A percentile compares a stretch with the other conserved stretches of the same genome.
These are phyloP conservation scores for Kandelia obovata DNA, from an alignment of 345 rosid genomes.

Conservation along the genomic window DNA sequence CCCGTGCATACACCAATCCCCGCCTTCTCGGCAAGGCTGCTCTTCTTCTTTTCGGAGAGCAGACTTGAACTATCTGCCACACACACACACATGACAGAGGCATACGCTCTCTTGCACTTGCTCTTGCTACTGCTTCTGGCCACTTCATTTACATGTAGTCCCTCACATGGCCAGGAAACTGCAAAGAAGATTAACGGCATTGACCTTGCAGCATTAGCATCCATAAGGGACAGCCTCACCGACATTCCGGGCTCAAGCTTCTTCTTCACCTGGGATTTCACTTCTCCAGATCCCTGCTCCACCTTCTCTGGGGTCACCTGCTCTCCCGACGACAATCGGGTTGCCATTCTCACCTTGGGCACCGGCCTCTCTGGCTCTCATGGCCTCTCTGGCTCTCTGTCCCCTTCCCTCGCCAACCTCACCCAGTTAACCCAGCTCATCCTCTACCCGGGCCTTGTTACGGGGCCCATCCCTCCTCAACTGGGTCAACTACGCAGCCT, in stretches of 20 bases:
- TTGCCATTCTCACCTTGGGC: conserved; percentile 50
- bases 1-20: no score
- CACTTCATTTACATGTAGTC: no score
- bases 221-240: conserved; percentile 52
- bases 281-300: conserved; percentile 54
- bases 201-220: conserved; percentile 46
- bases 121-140: conserved; percentile 10
- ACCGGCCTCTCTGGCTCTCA: conserved; percentile 42
- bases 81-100: neutral
- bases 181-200: conserved; percentile 6
- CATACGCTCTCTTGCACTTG: conserved; percentile 1
- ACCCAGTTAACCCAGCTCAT: conserved; percentile 62
- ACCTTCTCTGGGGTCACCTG: conserved; percentile 64
- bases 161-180: conserved; percentile 10
- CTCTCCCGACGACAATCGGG: conserved; percentile 31
- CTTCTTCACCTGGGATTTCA: conserved; percentile 66
- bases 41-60: neutral
- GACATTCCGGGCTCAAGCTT: conserved; percentile 54
- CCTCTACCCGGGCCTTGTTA: conserved; percentile 72
- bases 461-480: conserved; percentile 72
- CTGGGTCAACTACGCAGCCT: conserved; percentile 50
- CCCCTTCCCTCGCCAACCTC: conserved; percentile 57
- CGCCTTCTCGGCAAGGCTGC: no score
- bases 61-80: neutral
- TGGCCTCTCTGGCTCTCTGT: conserved; percentile 72